Conservation (phyloP, 1,284 basidiomycete species). For the Fomitiporia mediterranea region DNA sequence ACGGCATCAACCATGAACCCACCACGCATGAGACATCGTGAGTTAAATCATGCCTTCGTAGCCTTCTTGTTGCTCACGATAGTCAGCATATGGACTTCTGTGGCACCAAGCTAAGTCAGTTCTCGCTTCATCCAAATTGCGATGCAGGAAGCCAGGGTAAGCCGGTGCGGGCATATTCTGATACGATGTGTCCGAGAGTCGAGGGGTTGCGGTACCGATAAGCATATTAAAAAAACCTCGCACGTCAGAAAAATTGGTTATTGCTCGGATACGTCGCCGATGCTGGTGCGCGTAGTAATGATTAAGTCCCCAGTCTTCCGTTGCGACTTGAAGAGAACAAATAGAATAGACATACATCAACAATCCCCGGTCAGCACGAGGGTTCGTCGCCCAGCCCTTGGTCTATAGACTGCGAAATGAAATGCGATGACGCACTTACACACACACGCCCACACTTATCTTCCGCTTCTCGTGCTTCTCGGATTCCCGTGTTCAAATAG, state of each 20-base stretch:
- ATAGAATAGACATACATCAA: background rate
- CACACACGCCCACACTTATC: constrained; percentile 4
- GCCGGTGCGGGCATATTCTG: background rate
- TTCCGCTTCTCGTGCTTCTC: constrained; percentile 5
- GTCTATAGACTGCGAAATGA: constrained; percentile 4
- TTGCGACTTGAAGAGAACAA: background rate
- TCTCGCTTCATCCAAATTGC: background rate
- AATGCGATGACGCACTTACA: background rate
- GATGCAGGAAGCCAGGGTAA: background rate
- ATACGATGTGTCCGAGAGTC: background rate
- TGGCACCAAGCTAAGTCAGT: background rate
- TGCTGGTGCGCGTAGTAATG: background rate
- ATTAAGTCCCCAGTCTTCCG: background rate
- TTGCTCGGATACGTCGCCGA: no score
- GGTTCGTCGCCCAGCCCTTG: background rate
- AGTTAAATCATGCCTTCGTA: background rate
- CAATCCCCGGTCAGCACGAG: background rate
- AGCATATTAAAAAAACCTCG: no score
- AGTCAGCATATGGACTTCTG: constrained; percentile 1
- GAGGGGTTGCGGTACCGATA: background rate
- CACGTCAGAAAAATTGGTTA: no score
- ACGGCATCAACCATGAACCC: background rate
- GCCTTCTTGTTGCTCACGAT: background rate
- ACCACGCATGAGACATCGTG: background rate
- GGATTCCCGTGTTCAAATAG: background rate